These are phyloP conservation scores for Wickerhamiella azymoides DNA, from an alignment of 805 yeast genomes.

Conservation along the genomic window DNA sequence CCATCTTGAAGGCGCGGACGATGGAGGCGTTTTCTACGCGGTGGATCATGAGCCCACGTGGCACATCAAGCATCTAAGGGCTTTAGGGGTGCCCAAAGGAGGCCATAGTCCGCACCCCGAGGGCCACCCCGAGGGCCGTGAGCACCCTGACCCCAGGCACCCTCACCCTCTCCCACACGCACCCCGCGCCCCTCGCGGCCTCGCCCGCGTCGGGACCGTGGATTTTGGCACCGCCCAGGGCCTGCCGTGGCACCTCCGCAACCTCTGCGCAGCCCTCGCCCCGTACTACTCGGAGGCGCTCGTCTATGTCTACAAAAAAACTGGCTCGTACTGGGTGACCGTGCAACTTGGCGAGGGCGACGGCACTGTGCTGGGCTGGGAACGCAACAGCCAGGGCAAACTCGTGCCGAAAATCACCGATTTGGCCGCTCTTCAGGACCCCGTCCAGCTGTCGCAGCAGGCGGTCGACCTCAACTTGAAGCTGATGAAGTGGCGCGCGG, in stretches of 20 bases:
- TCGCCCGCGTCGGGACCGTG: conserved; percentile 10
- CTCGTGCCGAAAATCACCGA: conserved; percentile 76
- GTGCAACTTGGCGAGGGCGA: conserved; percentile 18
- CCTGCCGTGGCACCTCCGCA: conserved; percentile 36
- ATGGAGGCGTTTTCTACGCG: conserved; percentile 9
- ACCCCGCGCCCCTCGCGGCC: background rate
- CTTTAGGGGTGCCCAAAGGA: background rate
- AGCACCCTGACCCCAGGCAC: too few species aligned
- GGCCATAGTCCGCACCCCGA: too few species aligned
- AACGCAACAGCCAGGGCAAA: conserved; percentile 54
- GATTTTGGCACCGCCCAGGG: conserved; percentile 24
- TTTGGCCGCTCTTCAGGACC: conserved; percentile 67
- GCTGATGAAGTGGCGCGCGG: conserved; percentile 93
- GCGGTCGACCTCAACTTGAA: conserved; percentile 83
- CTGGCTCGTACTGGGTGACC: conserved; percentile 21
- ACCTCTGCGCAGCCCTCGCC: conserved; percentile 38
- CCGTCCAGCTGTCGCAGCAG: conserved; percentile 70
- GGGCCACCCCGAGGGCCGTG: too few species aligned
- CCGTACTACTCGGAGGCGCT: conserved; percentile 25
- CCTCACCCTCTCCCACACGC: too few species aligned
- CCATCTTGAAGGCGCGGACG: background rate
- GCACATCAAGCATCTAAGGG: background rate
- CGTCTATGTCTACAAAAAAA: conserved; percentile 30
- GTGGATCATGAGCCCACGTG: conserved; percentile 1
- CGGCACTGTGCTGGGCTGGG: conserved; percentile 69